phyloP scores from a whole-genome alignment of 345 rosid genomes.

The Citrus sp. region DNA sequence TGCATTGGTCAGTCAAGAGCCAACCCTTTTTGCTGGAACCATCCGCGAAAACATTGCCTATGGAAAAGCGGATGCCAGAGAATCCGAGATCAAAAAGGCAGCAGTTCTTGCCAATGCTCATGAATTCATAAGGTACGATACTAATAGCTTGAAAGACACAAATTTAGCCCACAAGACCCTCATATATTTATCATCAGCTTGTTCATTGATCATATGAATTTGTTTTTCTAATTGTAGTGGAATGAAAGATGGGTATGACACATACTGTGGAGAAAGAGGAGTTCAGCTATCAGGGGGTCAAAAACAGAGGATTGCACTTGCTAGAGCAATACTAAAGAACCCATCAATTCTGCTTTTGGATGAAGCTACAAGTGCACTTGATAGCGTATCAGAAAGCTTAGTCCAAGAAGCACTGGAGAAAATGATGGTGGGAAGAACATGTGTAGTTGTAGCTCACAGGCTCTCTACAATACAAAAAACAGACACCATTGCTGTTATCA shows the following conservation, averaged over 20 bases:
- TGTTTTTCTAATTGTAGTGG: conserved; percentile 33
- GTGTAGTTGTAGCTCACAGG: conserved; percentile 53
- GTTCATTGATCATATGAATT: not conserved
- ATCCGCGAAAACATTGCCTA: conserved; percentile 57
- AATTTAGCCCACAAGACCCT: not conserved
- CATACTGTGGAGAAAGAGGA: conserved; percentile 64
- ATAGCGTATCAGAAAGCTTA: conserved; percentile 52
- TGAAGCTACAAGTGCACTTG: conserved; percentile 77
- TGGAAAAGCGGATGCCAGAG: conserved; percentile 42
- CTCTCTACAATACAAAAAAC: conserved; percentile 61
- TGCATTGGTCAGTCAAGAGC: conserved; percentile 71
- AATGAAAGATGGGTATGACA: conserved; percentile 65
- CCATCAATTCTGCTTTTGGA: conserved; percentile 64
- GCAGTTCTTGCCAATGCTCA: conserved; percentile 59
- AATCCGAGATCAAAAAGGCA: conserved; percentile 55
- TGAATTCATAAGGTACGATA: conserved; percentile 57
- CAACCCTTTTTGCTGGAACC: conserved; percentile 63
- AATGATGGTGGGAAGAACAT: conserved; percentile 56
- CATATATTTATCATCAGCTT: not conserved
- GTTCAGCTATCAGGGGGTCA: conserved; percentile 74
- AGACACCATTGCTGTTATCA: conserved; percentile 46
- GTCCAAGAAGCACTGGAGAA: conserved; percentile 67
- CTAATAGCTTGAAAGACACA: not conserved
- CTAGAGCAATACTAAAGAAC: conserved; percentile 66
- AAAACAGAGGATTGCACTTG: conserved; percentile 67